phyloP scores from a whole-genome alignment of 306 rosid species.

The Cajanus cajan region DNA sequence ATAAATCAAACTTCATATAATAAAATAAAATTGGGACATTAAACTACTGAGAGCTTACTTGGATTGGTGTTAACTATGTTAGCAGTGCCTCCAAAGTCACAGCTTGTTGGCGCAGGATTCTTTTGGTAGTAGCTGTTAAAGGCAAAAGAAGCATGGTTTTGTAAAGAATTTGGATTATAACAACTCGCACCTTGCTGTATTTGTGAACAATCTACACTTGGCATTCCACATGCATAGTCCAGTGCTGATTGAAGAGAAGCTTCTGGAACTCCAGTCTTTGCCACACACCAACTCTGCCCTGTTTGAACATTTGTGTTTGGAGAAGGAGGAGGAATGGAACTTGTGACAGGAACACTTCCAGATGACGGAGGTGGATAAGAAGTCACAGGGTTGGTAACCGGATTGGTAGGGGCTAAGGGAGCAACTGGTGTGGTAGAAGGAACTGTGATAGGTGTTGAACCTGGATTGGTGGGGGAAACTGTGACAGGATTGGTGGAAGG shows the following conservation, averaged over 20 bases:
- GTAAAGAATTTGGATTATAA: conserved; percentile 64
- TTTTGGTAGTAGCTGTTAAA: conserved; percentile 83
- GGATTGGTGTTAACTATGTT: conserved; percentile 65
- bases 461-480: conserved; percentile 55
- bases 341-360: conserved; percentile 45
- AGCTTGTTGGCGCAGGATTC: conserved; percentile 78
- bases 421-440: conserved; percentile 65
- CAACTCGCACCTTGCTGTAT: conserved; percentile 82
- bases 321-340: conserved; percentile 54
- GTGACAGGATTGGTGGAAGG: conserved; percentile 72
- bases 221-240: conserved; percentile 86
- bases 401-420: conserved; percentile 46
- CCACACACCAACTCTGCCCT: conserved; percentile 90
- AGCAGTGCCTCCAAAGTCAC: conserved; percentile 90
- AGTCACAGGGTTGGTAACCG: conserved; percentile 59
- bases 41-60: conserved; percentile 48
- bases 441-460: conserved; percentile 43
- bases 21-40: not conserved
- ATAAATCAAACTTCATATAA: not conserved
- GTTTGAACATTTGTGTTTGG: conserved; percentile 49
- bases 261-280: conserved; percentile 61
- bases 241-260: conserved; percentile 72
- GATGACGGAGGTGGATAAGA: conserved; percentile 75
- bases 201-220: conserved; percentile 67
- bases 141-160: conserved; percentile 89